Conservation (phyloP, 371 early-diverging fungal genomes). For the Conidiobolus incongruus region DNA sequence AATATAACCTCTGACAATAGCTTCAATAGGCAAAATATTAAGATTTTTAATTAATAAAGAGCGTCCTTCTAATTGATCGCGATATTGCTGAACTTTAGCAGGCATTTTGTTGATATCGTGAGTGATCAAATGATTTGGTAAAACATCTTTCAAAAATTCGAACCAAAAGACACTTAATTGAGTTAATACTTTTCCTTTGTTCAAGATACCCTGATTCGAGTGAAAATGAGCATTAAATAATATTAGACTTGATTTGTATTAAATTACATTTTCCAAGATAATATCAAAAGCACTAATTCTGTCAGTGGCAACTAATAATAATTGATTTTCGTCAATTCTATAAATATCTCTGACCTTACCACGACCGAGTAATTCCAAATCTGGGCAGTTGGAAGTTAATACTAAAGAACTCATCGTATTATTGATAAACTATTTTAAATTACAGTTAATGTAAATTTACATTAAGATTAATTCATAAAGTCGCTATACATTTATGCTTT, state of each 20-base stretch:
- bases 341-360: conserved; percentile 96
- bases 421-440: no score
- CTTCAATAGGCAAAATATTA: conserved; percentile 88
- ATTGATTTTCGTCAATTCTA: conserved; percentile 55
- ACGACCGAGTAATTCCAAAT: conserved; percentile 76
- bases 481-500: no score
- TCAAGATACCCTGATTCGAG: conserved; percentile 64
- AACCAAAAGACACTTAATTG: conserved; percentile 92
- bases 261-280: conserved; percentile 89
- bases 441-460: no score
- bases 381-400: conserved; percentile 66
- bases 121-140: conserved; percentile 88
- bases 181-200: conserved; percentile 91
- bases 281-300: conserved; percentile 94
- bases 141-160: conserved; percentile 48
- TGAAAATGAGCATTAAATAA: no score
- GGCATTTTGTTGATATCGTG: conserved; percentile 87
- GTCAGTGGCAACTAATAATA: conserved; percentile 94
- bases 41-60: conserved; percentile 80
- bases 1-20: conserved; percentile 93
- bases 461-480: no score
- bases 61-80: conserved; percentile 65
- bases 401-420: no score
- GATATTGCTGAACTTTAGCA: conserved; percentile 55
- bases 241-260: no score